These are phyloP conservation scores for Magnaporthales sp. DNA, from an alignment of 2,329 filamentous ascomycete genomes.

Conservation along the genomic window DNA sequence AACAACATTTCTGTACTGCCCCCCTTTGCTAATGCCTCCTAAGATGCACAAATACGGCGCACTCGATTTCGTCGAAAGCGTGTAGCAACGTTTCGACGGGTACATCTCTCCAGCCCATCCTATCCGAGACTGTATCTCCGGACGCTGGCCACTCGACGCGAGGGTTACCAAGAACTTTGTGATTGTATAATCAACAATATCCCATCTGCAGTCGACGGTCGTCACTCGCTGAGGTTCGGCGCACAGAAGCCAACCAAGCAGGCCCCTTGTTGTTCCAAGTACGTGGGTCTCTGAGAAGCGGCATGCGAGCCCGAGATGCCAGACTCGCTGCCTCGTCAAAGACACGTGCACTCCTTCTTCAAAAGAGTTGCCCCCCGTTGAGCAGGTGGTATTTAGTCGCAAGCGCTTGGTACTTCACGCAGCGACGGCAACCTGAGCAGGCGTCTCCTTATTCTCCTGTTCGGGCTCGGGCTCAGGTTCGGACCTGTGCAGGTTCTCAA, in stretches of 20 bases:
- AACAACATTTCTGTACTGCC: not conserved
- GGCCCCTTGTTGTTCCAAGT: not conserved
- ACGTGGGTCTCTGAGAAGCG: not conserved
- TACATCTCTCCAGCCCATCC: not conserved
- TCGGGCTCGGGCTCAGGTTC: slow-evolving; percentile 15
- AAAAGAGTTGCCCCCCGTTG: not conserved
- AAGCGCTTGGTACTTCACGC: slow-evolving; percentile 19
- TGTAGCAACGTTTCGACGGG: not conserved
- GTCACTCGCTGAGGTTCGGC: not conserved
- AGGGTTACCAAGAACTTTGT: not conserved
- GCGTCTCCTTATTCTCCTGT: slow-evolving; percentile 19
- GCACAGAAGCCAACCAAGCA: not conserved
- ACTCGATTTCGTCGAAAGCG: not conserved
- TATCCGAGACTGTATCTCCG: not conserved
- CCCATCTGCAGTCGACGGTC: not conserved
- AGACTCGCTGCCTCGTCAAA: not conserved
- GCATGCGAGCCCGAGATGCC: not conserved
- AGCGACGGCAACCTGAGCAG: slow-evolving; percentile 28
- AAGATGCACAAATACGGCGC: not conserved
- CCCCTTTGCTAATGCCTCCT: not conserved
- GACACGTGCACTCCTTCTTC: not conserved
- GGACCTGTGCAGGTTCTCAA: slow-evolving; percentile 39
- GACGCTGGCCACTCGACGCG: not conserved
- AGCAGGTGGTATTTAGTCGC: not conserved
- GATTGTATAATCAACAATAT: not conserved